Evolutionary conservation across 345 rosid genomes (phyloP).

Genomic region (Eucalyptus cloeziana): DNA sequence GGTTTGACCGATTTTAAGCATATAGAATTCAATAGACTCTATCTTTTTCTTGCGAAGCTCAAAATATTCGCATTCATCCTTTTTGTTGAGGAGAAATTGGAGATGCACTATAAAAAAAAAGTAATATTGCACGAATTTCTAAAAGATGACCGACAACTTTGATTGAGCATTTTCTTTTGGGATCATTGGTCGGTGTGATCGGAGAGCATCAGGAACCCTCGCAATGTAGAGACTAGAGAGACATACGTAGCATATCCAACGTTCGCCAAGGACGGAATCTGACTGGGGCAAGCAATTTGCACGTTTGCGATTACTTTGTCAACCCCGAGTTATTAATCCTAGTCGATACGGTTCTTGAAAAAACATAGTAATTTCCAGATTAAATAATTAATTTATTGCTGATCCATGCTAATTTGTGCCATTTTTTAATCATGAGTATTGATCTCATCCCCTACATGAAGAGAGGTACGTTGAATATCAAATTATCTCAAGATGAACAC

Average conservation of each 20-base stretch:
- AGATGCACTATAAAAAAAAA: too few species aligned
- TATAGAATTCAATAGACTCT: too few species aligned
- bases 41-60: too few species aligned
- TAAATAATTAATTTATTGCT: rapidly evolving
- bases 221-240: background rate
- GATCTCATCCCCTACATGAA: background rate
- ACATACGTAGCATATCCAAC: background rate
- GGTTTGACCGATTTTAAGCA: too few species aligned
- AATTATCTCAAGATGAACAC: background rate
- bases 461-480: background rate
- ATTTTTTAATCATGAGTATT: background rate
- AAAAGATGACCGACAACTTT: background rate
- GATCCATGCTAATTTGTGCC: background rate
- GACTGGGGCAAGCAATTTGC: background rate
- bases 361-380: background rate
- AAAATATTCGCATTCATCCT: too few species aligned
- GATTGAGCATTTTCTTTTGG: background rate
- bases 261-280: background rate
- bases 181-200: background rate
- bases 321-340: background rate
- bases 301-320: background rate
- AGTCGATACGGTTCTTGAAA: background rate
- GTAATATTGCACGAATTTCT: background rate
- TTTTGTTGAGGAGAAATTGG: too few species aligned
- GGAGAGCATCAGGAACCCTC: background rate